phyloP scores from a whole-genome alignment of 306 rosid species.

The Mimosa pudica region DNA sequence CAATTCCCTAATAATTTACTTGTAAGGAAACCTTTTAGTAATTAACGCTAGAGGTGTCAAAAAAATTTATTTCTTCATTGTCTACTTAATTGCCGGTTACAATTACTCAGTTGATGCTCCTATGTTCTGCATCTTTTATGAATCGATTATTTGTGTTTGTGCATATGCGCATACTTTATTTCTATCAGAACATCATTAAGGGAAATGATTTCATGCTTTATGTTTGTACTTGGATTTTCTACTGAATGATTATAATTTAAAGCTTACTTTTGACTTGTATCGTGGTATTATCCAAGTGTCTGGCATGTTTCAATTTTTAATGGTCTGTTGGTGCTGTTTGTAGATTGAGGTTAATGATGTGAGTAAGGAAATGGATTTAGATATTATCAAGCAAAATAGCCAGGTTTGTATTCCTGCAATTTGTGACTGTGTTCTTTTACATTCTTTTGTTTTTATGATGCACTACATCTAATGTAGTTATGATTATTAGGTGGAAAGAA shows the following conservation, averaged over 20 bases:
- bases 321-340: slow-evolving; percentile 32
- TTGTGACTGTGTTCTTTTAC: slow-evolving; percentile 11
- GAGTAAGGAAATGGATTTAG: slow-evolving; percentile 99
- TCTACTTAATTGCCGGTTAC: too few species aligned
- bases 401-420: slow-evolving; percentile 64
- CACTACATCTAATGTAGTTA: slow-evolving; percentile 27
- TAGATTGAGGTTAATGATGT: slow-evolving; percentile 98
- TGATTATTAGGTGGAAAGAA: slow-evolving; percentile 79
- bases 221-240: not conserved
- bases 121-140: slow-evolving; percentile 4
- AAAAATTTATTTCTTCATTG: not conserved
- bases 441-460: slow-evolving; percentile 1
- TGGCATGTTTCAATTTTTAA: slow-evolving; percentile 13
- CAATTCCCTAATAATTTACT: slow-evolving; percentile 18
- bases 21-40: slow-evolving; percentile 10
- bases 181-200: not conserved
- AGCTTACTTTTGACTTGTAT: not conserved
- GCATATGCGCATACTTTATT: not conserved
- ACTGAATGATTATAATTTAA: not conserved
- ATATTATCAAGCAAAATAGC: slow-evolving; percentile 96
- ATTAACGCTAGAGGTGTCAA: not conserved
- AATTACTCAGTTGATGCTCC: not conserved
- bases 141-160: not conserved
- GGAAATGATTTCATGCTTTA: not conserved
- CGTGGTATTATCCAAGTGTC: not conserved